Base-by-base conservation (phyloP, 2,329 filamentous ascomycete genomes). In the Neophaeococcomyces aloes region DNA sequence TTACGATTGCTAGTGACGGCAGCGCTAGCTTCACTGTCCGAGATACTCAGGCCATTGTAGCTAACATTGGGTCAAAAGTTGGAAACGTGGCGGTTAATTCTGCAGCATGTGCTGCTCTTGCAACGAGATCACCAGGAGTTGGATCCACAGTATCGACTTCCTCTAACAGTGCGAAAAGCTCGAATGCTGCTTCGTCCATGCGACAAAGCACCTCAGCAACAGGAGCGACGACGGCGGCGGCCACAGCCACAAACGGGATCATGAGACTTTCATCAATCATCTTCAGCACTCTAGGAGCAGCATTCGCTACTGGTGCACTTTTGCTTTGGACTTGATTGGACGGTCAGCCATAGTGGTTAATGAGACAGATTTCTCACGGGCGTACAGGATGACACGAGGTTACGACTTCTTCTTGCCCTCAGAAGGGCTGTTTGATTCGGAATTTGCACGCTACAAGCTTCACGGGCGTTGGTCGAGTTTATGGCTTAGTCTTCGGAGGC, bases 41-140 rank as follows among this genome's bases (percentile, higher is more conserved):
- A 15, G 69, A 73, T 52, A 63, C 61, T 3, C 57, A 71, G 48
- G 70, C 69, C 25, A 57, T 71, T 3, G 62, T 71, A 4, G 69
- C 64, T 18, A 69, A 66, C 42, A 56, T 72, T 39, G 67, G 66
- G 7, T 38, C 47, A 7, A 44, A 50, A 7, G 38, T 55, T 13
- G 51, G 51, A n/a, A 39, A 45, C 15, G 40, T 32, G 19, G 27
- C 23, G 19, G 27, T 47, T 14, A 53, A 53, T 38, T 29, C 41
- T 2, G 46, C 45, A 27, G 52, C 52, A 10, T 54, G 52, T 30
- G 38, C 47, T 13, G 46, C 46, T 8, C 38, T 54, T 10, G 46
- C 49, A 2, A 29, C 45, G n/a, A 48, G 32, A n/a, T 48, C 38
- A 4, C 46, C 48, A 8, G 48, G 33, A n/a, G 38, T 30, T 18